Evolutionary conservation across 2,329 filamentous ascomycete species (phyloP), one percentile per base, ranked within the genome.

Genomic region (Pestalotiopsis sp.): DNA sequence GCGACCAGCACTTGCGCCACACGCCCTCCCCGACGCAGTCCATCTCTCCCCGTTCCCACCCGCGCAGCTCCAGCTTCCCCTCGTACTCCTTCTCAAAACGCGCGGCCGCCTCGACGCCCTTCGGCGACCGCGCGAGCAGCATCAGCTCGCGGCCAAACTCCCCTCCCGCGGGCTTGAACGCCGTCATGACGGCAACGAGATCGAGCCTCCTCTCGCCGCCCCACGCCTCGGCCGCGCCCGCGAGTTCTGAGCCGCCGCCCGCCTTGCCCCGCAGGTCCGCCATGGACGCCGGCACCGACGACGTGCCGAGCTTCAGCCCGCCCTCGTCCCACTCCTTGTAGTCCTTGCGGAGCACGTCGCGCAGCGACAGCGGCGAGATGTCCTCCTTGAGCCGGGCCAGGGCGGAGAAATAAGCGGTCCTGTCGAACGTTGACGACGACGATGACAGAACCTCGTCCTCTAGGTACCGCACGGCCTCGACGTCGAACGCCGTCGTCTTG

Each of bases 251-350:
- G 5, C 82, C 77, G 2, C 83, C 80, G 2, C 80, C 83, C 2
- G 87, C 87, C 72, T 89, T 88, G 14, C 79, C 74, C 12, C 88
- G 77, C 52, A 95, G 79, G 70, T 90, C 92, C 4, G 80, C 79
- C 5, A 95, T 79, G n/a, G 86, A 80, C 72, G 89, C 89, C 3
- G 92, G 88, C 2, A 91, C 84, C 57, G 88, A 88, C 73, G 89
- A 88, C 67, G 93, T 89, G n/a, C 93, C 93, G 4, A 95, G 83
- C 20, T 81, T 83, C 49, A 89, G 76, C 0, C 66, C 49, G 45
- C 82, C 81, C 67, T 89, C 88, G 12, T 81, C 81, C 93, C 93
- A 96, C 76, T 92, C 86, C 81, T 97, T 97, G 81, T 95, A 97
- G 80, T 97, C 93, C 78, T 95, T 95, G 71, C 92, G 85, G 66